Base-by-base conservation (phyloP, 1,284 basidiomycete genomes). In the Neonothopanus nambi region DNA sequence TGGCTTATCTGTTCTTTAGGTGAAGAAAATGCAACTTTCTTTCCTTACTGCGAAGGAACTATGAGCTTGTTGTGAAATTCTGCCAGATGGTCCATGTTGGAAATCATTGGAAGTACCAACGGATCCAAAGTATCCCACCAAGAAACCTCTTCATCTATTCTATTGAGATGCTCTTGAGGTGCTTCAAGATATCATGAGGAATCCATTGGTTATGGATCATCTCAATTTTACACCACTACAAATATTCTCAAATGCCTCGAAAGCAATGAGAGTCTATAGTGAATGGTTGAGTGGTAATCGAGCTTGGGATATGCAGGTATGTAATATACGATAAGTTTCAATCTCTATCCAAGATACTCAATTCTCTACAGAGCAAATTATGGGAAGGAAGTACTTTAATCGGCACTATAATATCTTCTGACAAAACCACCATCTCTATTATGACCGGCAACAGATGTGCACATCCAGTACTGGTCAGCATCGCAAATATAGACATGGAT, bases 341-440 rank as follows among this genome's bases (percentile, higher is more conserved):
- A 40, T 24, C 18, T 42, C 48, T 36, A 49, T n/a, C 48, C 44
- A 52, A 48, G 11, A 43, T 20, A 52, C 35, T n/a, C 24, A 54
- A 40, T 36, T 39, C n/a, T 46, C 70, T 69, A 49, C 58, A 15
- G 12, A 61, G 24, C 47, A 71, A 21, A 65, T 65, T 8, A n/a
- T 20, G 13, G n/a, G n/a, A n/a, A n/a, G 68, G 67, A 1, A 61
- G 60, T 9, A 68, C 68, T 2, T 42, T 71, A n/a, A 49, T 71
- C 0, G 68, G 70, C 0, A 56, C 56, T 1, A 59, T 71, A 8
- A 36, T 67, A 1, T 66, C 70, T 0, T 68, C 65, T 0, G 66
- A 73, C 43, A 72, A 73, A 51, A 73, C 64, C 0, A 63, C 62
- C 18, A 64, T 72, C 3, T 66, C 68, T 2, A 56, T 60, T 3